Base-by-base conservation (phyloP, 805 yeast species). In the Wickerhamiella azyma region DNA sequence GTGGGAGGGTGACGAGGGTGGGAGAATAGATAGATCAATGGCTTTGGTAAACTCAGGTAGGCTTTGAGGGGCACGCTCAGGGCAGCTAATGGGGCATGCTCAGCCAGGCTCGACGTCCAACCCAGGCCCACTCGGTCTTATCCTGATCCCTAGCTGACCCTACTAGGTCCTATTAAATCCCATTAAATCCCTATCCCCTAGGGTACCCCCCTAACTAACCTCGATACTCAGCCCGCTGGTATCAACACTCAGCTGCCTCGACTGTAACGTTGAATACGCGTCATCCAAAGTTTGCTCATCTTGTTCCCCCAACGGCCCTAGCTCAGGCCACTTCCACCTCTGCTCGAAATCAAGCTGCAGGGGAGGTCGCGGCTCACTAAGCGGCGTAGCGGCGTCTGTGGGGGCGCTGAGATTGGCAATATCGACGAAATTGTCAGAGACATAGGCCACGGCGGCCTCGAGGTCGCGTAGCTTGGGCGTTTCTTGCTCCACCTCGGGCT, bases 291-390 rank as follows among this genome's bases (percentile, higher is more conserved):
- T 9, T n/a, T 30, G 37, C 39, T 39, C 43, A 9, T 41, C 44
- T 13, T 37, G 35, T 13, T 39, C 43, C 5, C 46, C 44, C 28
- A 46, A 36, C 19, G 49, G 43, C 9, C 43, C 37, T 32, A 46
- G 11, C 21, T 36, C 46, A 8, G 49, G 49, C 49, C 49, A 46
- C 13, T 28, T 11, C 49, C 49, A 46, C 14, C 18, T 4, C 17
- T 33, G 14, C 14, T 2, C 11, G 18, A 35, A 30, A n/a, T 41
- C 38, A 13, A 40, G 24, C 29, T 41, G 30, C 33, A 40, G 33
- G 14, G 9, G n/a, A n/a, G n/a, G n/a, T n/a, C n/a, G n/a, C n/a
- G n/a, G 41, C 41, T 39, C 41, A 39, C 35, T 39, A 30, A 39
- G 29, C 41, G 26, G 33, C 9, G 32, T 18, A 11, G 37, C n/a